Conservation (phyloP, 78 protist species). For the Dictyostelium intermedium region DNA sequence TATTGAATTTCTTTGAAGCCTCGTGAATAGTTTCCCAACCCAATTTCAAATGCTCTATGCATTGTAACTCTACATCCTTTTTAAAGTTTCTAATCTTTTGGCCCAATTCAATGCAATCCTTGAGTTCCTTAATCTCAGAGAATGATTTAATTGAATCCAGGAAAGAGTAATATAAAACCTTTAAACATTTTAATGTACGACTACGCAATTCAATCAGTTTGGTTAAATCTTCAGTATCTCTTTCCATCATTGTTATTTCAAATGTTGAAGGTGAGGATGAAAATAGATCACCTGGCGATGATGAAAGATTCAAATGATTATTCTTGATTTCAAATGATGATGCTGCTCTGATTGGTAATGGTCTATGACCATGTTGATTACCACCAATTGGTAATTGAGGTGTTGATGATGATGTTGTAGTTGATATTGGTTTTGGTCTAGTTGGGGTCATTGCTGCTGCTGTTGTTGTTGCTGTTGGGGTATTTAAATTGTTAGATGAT, state of each 20-base stretch:
- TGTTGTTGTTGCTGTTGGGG: neutral
- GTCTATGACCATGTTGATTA: slow-evolving; percentile 15
- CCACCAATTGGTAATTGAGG: neutral
- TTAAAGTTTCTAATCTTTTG: slow-evolving; percentile 51
- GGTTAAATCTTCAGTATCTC: neutral
- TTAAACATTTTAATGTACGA: slow-evolving; percentile 17
- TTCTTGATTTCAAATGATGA: slow-evolving; percentile 44
- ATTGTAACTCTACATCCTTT: slow-evolving; percentile 40
- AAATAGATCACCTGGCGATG: slow-evolving; percentile 6
- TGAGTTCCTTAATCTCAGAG: slow-evolving; percentile 14
- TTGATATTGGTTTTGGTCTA: slow-evolving; percentile 9
- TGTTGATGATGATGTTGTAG: slow-evolving; percentile 7
- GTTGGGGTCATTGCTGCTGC: neutral
- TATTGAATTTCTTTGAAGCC: neutral
- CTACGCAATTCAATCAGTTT: slow-evolving; percentile 15
- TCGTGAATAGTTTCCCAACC: slow-evolving; percentile 44
- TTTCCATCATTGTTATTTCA: neutral
- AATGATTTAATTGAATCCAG: slow-evolving; percentile 21
- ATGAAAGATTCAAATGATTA: neutral
- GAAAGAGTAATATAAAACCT: slow-evolving; percentile 34
- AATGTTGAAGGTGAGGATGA: slow-evolving; percentile 20
- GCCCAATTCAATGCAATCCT: slow-evolving; percentile 60
- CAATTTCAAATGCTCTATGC: slow-evolving; percentile 35
- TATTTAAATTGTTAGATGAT: too few species aligned
- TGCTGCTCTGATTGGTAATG: slow-evolving; percentile 44